Conservation (phyloP, 2,329 filamentous ascomycete species). For the Bertia moriformis region DNA sequence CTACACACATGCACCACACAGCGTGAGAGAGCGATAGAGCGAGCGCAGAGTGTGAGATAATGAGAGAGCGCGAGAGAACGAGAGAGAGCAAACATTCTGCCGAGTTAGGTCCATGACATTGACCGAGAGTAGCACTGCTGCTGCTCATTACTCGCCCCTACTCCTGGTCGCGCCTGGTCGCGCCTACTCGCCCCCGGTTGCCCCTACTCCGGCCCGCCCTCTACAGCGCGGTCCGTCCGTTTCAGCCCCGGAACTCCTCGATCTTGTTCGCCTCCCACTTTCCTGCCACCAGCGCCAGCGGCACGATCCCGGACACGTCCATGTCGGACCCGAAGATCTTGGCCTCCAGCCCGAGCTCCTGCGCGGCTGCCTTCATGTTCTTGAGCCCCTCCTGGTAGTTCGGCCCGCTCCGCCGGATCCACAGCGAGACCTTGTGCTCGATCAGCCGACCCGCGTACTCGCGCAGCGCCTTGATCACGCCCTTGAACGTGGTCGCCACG, state of each 20-base stretch:
- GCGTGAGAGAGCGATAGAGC: no score
- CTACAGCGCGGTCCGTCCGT: neutral
- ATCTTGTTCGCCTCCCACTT: conserved; percentile 46
- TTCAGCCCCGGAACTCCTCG: conserved; percentile 46
- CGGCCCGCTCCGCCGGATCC: conserved; percentile 77
- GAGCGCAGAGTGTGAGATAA: no score
- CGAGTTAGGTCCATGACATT: no score
- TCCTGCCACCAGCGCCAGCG: conserved; percentile 64
- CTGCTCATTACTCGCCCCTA: no score
- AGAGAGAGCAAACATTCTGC: no score
- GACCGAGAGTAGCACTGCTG: no score
- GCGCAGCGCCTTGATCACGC: conserved; percentile 88
- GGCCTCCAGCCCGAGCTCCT: conserved; percentile 71
- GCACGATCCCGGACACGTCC: conserved; percentile 95
- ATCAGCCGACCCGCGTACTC: conserved; percentile 73
- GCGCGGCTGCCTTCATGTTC: conserved; percentile 95
- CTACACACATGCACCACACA: no score
- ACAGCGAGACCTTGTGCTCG: conserved; percentile 97
- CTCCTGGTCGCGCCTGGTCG: no score
- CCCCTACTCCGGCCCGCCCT: neutral
- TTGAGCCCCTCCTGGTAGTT: conserved; percentile 99
- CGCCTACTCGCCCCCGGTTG: no score
- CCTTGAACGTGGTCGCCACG: conserved; percentile 98
- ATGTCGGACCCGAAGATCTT: conserved; percentile 63
- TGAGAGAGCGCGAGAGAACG: no score